phyloP scores from a whole-genome alignment of 257 asterid species.

The Solanum habrochaites region DNA sequence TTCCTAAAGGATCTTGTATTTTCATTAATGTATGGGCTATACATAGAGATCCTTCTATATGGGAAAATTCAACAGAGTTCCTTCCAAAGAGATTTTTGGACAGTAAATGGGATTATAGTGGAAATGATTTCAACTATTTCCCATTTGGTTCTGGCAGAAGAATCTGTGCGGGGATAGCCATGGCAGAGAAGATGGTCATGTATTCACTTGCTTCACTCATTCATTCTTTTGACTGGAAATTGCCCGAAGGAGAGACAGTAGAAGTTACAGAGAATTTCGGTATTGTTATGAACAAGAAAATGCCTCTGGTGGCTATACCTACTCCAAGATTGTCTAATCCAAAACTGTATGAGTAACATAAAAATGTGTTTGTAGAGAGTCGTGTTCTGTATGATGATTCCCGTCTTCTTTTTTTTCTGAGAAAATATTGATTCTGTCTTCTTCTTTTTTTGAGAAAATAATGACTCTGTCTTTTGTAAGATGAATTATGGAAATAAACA shows the following conservation, averaged over 20 bases:
- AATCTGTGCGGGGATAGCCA: slow-evolving; percentile 45
- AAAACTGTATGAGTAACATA: slow-evolving; percentile 14
- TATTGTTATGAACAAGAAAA: slow-evolving; percentile 40
- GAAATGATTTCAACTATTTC: slow-evolving; percentile 40
- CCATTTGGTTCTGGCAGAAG: slow-evolving; percentile 70
- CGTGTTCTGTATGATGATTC: neutral
- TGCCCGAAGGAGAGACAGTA: slow-evolving; percentile 22
- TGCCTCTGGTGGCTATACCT: slow-evolving; percentile 47
- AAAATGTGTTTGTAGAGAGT: neutral
- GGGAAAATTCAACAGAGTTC: slow-evolving; percentile 43
- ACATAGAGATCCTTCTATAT: slow-evolving; percentile 38
- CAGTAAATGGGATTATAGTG: slow-evolving; percentile 34
- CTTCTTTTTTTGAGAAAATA: too few relatives aligned
- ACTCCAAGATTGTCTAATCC: slow-evolving; percentile 31
- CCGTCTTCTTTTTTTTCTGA: too few relatives aligned
- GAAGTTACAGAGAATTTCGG: slow-evolving; percentile 52
- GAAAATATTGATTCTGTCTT: too few relatives aligned
- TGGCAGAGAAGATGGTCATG: slow-evolving; percentile 63
- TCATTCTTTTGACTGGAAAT: slow-evolving; percentile 51
- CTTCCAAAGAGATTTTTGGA: slow-evolving; percentile 41
- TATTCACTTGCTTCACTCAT: slow-evolving; percentile 43
- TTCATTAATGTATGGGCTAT: slow-evolving; percentile 61
- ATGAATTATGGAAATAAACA: too few relatives aligned
- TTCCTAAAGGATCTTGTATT: slow-evolving; percentile 47
- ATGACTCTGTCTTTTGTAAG: too few relatives aligned